Conservation (phyloP, 495 filamentous ascomycete genomes). For the Podospora fimiseda region DNA sequence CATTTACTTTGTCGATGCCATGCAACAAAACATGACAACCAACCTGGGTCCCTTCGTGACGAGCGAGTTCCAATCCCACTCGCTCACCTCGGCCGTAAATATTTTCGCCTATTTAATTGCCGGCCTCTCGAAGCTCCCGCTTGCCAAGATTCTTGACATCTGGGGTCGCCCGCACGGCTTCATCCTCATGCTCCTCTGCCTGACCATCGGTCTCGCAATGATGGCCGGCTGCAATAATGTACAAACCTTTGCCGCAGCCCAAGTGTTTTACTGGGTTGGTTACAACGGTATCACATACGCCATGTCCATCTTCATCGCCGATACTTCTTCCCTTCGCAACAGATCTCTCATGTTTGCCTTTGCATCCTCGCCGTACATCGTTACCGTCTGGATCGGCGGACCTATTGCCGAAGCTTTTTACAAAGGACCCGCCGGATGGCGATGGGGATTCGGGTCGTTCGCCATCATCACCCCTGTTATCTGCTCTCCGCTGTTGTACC, state of each 20-base stretch:
- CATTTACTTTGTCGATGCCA: constrained; percentile 44
- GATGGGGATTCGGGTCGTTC: constrained; percentile 60
- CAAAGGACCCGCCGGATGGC: constrained; percentile 44
- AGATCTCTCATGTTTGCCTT: constrained; percentile 58
- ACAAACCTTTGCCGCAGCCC: constrained; percentile 43
- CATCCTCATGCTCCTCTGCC: constrained; percentile 28
- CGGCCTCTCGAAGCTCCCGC: constrained; percentile 51
- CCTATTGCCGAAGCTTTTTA: constrained; percentile 42
- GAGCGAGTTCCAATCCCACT: constrained; percentile 40
- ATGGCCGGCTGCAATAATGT: constrained; percentile 49
- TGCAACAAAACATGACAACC: constrained; percentile 37
- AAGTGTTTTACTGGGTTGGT: constrained; percentile 50
- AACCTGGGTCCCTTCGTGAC: constrained; percentile 42
- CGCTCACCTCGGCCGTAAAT: constrained; percentile 39
- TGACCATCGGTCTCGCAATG: constrained; percentile 39
- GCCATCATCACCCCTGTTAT: constrained; percentile 52
- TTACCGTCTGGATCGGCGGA: constrained; percentile 50
- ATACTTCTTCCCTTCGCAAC: constrained; percentile 58
- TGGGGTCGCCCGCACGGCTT: constrained; percentile 52
- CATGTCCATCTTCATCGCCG: constrained; percentile 58
- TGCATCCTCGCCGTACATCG: constrained; percentile 58
- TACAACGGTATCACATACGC: constrained; percentile 54
- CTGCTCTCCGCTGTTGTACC: constrained; percentile 45
- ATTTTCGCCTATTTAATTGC: constrained; percentile 52
- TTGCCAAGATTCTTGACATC: constrained; percentile 60